Evolutionary conservation across 192 early-diverging fungal genomes (phyloP), one percentile per base, ranked within the genome.

Genomic region (Geranomyces variabilis): DNA sequence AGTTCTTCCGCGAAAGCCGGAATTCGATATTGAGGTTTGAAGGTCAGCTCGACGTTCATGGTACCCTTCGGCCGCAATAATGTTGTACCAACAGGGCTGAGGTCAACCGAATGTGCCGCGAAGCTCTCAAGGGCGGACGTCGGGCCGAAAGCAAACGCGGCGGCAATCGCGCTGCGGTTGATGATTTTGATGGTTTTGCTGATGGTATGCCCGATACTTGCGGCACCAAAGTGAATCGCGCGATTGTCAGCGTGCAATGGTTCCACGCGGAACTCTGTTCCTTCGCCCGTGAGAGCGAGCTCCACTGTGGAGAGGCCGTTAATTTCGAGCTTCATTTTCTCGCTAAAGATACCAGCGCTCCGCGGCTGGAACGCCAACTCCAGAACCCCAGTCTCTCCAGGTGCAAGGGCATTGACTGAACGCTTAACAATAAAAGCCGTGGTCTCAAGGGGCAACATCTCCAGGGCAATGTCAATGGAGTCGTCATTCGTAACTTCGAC

Each of bases 171-270:
- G 58, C 83, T 84, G 28, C 79, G 84, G 67, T 88, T 88, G 36
- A 81, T 64, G 31, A 88, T 47, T 58, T 84, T 87, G 58, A 85
- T 21, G 0, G 76, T 45, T 57, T 66, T 61, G 1, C 44, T 43
- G 24, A 77, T 73, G 14, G 59, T 45, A 47, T 86, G 82, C 22
- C 86, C 84, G 28, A 88, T 72, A 22, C 83, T 68, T 13, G 85
- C 65, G 4, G 86, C 80, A 0, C 87, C 86, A 84, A 88, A 88
- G 71, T 83, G 80, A n/a, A 86, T 58, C 33, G 56, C 71, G 44
- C 77, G 71, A 12, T 74, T 34, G 0, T 86, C 84, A 1, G 79
- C 47, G 45, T 77, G 66, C 1, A 80, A 13, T 13, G 70, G 45
- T 48, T 88, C 86, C 2, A 88, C 77, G 21, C 65, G 75, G 66